phyloP scores from a whole-genome alignment of 805 yeast genomes.

The Lipomyces oligophaga region DNA sequence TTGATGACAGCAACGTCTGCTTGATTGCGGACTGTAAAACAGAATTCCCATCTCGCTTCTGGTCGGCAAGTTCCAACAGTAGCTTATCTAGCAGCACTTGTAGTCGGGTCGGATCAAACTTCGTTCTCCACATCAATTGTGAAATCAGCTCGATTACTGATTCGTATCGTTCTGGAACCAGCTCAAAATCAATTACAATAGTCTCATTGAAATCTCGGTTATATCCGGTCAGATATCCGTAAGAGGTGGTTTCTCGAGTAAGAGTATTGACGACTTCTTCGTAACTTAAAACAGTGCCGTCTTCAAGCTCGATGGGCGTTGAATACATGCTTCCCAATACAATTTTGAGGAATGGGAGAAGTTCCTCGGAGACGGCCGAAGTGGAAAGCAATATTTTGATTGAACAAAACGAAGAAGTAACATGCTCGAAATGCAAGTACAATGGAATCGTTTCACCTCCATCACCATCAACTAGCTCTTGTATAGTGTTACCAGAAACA shows the following conservation, averaged over 20 bases:
- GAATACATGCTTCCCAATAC: constrained; percentile 65
- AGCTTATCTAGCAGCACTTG: constrained; percentile 60
- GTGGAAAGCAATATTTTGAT: constrained; percentile 61
- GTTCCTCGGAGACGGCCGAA: constrained; percentile 46
- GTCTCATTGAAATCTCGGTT: constrained; percentile 63
- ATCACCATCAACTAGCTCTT: constrained; percentile 27
- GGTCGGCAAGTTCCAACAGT: constrained; percentile 57
- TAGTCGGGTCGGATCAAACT: constrained; percentile 70
- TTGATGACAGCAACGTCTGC: constrained; percentile 49
- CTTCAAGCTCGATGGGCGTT: constrained; percentile 62
- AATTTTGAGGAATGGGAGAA: constrained; percentile 61
- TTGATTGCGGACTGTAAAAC: constrained; percentile 65
- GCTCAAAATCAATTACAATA: constrained; percentile 57
- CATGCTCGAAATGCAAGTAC: constrained; percentile 73
- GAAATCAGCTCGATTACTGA: constrained; percentile 75
- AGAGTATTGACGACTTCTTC: constrained; percentile 73
- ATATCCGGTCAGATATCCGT: constrained; percentile 54
- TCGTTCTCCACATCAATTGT: constrained; percentile 58
- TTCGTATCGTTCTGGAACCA: constrained; percentile 56
- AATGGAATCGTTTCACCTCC: constrained; percentile 49
- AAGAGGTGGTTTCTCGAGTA: constrained; percentile 64
- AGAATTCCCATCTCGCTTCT: constrained; percentile 57
- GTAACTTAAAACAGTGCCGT: constrained; percentile 57
- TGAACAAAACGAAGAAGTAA: constrained; percentile 72
- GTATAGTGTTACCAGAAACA: constrained; percentile 14